Percentiles rank a stretch among this genome's conserved stretches.
phyloP scores from a whole-genome alignment of 2,329 filamentous ascomycete species.

The Huntiella abstrusa region DNA sequence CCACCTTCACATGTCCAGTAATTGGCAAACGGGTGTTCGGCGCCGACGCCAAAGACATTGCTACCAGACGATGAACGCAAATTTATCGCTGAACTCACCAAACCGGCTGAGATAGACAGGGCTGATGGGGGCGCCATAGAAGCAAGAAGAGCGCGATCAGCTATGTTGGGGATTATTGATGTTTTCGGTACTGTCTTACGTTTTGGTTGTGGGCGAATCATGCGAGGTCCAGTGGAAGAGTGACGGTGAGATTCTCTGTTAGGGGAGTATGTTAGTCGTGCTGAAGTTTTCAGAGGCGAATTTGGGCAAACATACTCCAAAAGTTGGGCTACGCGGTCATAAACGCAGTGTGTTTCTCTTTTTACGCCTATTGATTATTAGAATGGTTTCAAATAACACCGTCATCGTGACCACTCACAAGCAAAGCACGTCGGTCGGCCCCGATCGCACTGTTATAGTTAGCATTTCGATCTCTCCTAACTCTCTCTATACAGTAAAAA shows the following conservation, averaged over 20 bases:
- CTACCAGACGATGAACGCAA: constrained; percentile 52
- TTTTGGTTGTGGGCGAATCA: constrained; percentile 39
- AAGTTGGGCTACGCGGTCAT: constrained; percentile 58
- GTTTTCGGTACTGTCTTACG: constrained; percentile 23
- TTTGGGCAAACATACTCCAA: constrained; percentile 39
- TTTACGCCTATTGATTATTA: constrained; percentile 39
- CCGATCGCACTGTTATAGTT: constrained; percentile 46
- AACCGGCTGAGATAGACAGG: constrained; percentile 35
- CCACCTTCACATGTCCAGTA: constrained; percentile 71
- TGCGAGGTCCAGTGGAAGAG: constrained; percentile 32
- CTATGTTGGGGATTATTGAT: constrained; percentile 32
- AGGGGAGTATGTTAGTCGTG: neutral
- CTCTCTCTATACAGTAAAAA: neutral
- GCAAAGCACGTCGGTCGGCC: constrained; percentile 49
- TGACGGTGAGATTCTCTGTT: constrained; percentile 15
- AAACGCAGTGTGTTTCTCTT: constrained; percentile 55
- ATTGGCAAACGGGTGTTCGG: constrained; percentile 63
- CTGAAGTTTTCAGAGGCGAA: neutral
- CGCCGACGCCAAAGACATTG: constrained; percentile 65
- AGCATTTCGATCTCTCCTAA: neutral
- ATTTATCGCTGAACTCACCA: constrained; percentile 49
- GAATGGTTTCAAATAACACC: neutral
- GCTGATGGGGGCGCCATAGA: constrained; percentile 26
- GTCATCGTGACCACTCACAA: constrained; percentile 26
- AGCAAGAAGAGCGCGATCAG: constrained; percentile 30